Percentiles rank a stretch among this genome's conserved stretches.
These are phyloP conservation scores for Cryptococcus depauperatus DNA, from an alignment of 1,284 basidiomycete species.

Conservation along the genomic window DNA sequence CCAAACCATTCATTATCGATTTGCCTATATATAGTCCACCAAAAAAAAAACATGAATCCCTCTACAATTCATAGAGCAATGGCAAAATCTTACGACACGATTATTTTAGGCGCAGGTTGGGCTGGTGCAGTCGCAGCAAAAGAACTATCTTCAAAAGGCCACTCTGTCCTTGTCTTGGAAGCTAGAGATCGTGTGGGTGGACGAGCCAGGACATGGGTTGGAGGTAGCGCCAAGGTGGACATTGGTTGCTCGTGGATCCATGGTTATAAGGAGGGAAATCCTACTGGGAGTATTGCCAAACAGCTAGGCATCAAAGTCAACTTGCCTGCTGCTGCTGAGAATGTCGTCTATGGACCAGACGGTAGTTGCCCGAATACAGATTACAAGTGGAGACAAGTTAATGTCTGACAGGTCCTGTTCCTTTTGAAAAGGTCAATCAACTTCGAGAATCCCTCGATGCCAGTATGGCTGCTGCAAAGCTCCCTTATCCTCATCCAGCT, in stretches of 20 bases:
- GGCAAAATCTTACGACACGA: constrained; percentile 37
- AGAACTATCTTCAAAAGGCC: constrained; percentile 42
- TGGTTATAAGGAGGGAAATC: constrained; percentile 48
- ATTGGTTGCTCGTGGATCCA: constrained; percentile 50
- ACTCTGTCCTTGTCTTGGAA: constrained; percentile 47
- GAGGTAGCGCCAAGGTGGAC: constrained; percentile 38
- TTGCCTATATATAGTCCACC: too few species aligned
- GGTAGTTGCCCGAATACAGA: constrained; percentile 20
- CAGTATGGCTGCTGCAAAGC: constrained; percentile 28
- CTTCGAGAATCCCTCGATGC: constrained; percentile 30
- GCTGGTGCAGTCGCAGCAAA: constrained; percentile 47
- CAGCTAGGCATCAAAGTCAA: constrained; percentile 41
- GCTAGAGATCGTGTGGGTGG: constrained; percentile 49
- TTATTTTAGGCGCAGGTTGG: constrained; percentile 50
- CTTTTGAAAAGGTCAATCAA: constrained; percentile 12
- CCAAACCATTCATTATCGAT: neutral
- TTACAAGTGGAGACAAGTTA: neutral
- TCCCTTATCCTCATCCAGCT: constrained; percentile 24
- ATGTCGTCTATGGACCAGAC: constrained; percentile 34
- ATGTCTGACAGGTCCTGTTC: constrained; percentile 18
- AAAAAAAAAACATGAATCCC: too few species aligned
- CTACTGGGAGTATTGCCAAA: constrained; percentile 43
- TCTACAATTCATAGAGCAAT: too few species aligned
- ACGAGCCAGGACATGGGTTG: constrained; percentile 44
- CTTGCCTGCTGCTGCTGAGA: constrained; percentile 36